Conservation (phyloP, 768 basidiomycete genomes). For the Lactifluus hygrophoroides region DNA sequence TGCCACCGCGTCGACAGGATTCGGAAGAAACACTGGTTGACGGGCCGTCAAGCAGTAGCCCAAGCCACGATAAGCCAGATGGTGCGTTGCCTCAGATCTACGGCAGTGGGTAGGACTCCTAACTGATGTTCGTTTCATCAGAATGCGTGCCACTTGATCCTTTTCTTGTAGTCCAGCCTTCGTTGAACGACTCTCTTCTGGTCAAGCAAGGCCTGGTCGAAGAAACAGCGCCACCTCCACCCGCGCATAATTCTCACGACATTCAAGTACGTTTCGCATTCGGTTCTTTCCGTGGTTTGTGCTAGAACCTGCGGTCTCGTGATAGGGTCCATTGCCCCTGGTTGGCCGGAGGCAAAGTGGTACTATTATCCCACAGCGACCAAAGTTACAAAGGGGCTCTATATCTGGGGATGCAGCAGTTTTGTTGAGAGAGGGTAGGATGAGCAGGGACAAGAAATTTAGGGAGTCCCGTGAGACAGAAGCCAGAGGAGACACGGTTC, state of each 20-base stretch:
- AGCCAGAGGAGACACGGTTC: not conserved
- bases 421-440: not conserved
- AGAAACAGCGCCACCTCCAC: constrained; percentile 6
- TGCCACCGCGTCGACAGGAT: not conserved
- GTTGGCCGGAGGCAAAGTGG: not conserved
- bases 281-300: not conserved
- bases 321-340: not conserved
- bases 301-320: not conserved
- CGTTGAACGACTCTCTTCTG: constrained; percentile 17
- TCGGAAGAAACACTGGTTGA: constrained; percentile 3
- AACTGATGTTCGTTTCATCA: not conserved
- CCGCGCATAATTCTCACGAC: constrained; percentile 13
- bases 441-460: not conserved
- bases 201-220: constrained; percentile 16
- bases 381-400: not conserved
- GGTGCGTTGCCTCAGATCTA: not conserved
- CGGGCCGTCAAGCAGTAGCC: not conserved
- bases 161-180: constrained; percentile 18
- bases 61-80: not conserved
- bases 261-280: constrained; percentile 1
- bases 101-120: not conserved
- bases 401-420: not conserved
- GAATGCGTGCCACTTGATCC: constrained; percentile 6
- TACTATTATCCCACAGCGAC: not conserved
- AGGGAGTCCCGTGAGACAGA: not conserved